Evolutionary conservation across 345 rosid genomes (phyloP).

Genomic region (Corymbia maculata): DNA sequence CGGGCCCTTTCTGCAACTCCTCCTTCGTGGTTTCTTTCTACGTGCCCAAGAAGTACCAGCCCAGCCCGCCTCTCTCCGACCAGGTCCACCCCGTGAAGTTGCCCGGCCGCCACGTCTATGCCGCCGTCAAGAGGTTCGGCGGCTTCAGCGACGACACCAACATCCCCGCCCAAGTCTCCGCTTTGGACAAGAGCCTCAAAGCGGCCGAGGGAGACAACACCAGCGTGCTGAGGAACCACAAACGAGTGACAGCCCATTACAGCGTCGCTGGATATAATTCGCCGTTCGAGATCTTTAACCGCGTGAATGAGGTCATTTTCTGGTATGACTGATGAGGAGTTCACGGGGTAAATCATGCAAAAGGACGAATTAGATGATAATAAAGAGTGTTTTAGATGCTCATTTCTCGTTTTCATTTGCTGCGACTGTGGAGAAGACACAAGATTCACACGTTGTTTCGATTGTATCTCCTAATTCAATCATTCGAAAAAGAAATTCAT

Average conservation of each 20-base stretch:
- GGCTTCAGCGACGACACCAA: slow-evolving; percentile 8
- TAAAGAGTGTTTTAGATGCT: background rate
- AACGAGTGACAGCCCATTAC: background rate
- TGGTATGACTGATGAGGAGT: background rate
- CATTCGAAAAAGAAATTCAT: too few species aligned
- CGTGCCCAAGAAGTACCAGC: slow-evolving; percentile 1
- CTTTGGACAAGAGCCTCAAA: slow-evolving; percentile 3
- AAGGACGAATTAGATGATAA: background rate
- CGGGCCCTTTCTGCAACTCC: background rate
- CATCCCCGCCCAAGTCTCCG: background rate
- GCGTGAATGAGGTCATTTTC: slow-evolving; percentile 10
- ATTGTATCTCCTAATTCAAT: background rate
- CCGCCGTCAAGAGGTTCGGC: slow-evolving; percentile 16
- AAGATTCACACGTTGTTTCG: background rate
- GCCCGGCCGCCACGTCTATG: background rate
- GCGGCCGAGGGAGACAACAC: background rate
- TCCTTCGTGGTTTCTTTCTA: slow-evolving; percentile 8
- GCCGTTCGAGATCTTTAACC: slow-evolving; percentile 2
- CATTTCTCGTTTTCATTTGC: background rate
- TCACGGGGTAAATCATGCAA: background rate
- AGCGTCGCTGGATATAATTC: slow-evolving; percentile 20
- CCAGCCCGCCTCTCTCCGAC: background rate
- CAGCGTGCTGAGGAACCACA: background rate
- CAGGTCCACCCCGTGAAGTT: background rate
- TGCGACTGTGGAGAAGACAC: background rate